Evolutionary conservation across 2,329 filamentous ascomycete species (phyloP).

Genomic region (Colletotrichum destructivum): DNA sequence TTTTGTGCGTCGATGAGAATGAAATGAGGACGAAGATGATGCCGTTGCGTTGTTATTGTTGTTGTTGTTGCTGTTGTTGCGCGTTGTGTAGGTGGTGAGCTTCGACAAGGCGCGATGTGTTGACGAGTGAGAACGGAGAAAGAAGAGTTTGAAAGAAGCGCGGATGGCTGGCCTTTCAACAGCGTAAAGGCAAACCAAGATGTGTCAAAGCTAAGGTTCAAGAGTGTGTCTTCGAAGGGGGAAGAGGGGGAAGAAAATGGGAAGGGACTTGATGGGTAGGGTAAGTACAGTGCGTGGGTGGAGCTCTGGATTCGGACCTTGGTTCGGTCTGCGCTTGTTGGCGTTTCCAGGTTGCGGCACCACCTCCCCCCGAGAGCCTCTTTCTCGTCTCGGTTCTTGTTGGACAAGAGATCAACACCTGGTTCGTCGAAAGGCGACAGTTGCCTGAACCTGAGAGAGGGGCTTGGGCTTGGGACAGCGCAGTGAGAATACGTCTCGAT

Average conservation of each 20-base stretch:
- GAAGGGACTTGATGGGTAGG: constrained; percentile 19
- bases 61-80: background rate
- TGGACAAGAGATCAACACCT: constrained; percentile 1
- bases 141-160: constrained; percentile 1
- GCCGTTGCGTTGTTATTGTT: background rate
- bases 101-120: background rate
- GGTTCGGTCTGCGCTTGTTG: constrained; percentile 20
- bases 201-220: constrained; percentile 27
- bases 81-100: background rate
- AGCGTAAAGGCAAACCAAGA: constrained; percentile 1
- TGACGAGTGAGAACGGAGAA: background rate
- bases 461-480: constrained; percentile 16
- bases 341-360: constrained; percentile 23
- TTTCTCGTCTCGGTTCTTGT: background rate
- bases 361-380: constrained; percentile 16
- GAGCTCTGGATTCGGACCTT: constrained; percentile 21
- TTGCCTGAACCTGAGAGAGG: background rate
- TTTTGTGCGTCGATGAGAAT: too few species aligned
- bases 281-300: constrained; percentile 30
- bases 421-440: constrained; percentile 7
- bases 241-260: constrained; percentile 23
- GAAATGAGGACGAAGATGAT: too few species aligned
- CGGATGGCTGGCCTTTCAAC: background rate
- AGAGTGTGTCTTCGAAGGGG: constrained; percentile 10
- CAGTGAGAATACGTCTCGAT: background rate